Base-by-base conservation (phyloP, 345 rosid species). In the Noccaea caerulescens region DNA sequence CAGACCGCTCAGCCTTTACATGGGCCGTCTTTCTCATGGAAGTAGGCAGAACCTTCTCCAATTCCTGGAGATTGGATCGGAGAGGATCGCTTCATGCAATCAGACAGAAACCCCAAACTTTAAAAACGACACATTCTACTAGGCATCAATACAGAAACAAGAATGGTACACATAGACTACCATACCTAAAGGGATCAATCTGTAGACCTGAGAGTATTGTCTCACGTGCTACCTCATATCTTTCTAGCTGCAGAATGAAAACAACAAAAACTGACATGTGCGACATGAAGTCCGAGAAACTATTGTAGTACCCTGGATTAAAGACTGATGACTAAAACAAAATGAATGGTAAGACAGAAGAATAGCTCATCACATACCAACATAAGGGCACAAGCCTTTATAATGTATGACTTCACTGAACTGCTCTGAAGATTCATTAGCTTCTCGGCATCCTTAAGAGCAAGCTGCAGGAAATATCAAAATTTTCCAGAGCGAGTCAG, bases 361-460 rank as follows among this genome's bases (percentile, higher is more conserved):
- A 45, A 45, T 2, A 53, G 37, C 3, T 12, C 45, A 43, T 16
- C 47, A 71, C 88, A 72, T 77, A 94, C 99, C 95, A 91, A 78
- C 51, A 83, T 72, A 52, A 91, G 89, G 69, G 96, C 88, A 71
- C 70, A 82, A 67, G 93, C 88, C 82, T 86, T 94, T 41, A 81
- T 79, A 60, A 74, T 74, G 73, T 80, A 83, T 9, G 96, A 68
- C 81, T 81, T 85, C 44, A 80, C 80, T 69, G 82, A 84, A 78
- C 79, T 82, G 59, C 61, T 80, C 77, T 67, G 81, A 34, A 89
- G 82, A 53, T 63, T 81, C 75, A 80, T 77, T 63, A 94, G 78
- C 85, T 83, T 94, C 63, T 91, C 96, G 42, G 99, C 95, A 85
- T 94, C 99, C 81, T 89, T 94, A 10, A 86, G 72, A 46, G 96